Percentiles rank a stretch among this genome's conserved stretches.
These are phyloP conservation scores for Monosporozyma servazzii DNA, from an alignment of 805 yeast genomes.

Conservation along the genomic window DNA sequence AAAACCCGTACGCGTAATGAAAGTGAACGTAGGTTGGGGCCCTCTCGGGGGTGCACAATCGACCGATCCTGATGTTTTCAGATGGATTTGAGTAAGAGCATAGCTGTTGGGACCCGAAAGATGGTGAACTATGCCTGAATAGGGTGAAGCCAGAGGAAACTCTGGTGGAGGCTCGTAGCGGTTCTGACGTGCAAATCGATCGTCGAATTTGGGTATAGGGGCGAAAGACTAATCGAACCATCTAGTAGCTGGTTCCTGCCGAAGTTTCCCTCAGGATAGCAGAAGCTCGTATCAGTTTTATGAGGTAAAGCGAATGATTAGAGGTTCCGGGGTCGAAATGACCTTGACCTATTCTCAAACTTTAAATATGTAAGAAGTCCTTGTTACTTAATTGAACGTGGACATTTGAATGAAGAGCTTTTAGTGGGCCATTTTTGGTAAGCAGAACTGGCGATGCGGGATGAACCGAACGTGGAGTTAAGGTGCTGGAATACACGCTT, in stretches of 20 bases:
- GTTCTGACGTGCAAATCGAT: constrained; percentile 39
- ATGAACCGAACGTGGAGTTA: constrained; percentile 36
- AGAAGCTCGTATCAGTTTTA: background rate
- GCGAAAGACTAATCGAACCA: background rate
- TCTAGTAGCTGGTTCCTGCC: background rate
- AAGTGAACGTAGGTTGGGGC: background rate
- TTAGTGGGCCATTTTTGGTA: constrained; percentile 40
- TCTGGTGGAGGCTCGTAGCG: constrained; percentile 40
- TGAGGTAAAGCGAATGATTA: background rate
- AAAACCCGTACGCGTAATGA: background rate
- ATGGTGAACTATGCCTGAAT: constrained; percentile 39
- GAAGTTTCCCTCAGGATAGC: background rate
- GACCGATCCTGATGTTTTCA: constrained; percentile 34
- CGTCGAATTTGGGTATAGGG: constrained; percentile 36
- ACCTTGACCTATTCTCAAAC: background rate
- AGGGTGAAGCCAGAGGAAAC: constrained; percentile 39
- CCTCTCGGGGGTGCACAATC: constrained; percentile 31
- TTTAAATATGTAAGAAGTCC: background rate
- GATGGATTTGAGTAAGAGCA: constrained; percentile 37
- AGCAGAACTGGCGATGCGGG: constrained; percentile 42
- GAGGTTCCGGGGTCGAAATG: background rate
- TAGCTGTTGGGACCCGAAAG: constrained; percentile 39
- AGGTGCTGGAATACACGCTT: constrained; percentile 37
- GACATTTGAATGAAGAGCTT: constrained; percentile 30
- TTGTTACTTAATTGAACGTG: background rate